Conservation (phyloP, 2,329 filamentous ascomycete species). For the Paecilomyces dactylethromorphus region DNA sequence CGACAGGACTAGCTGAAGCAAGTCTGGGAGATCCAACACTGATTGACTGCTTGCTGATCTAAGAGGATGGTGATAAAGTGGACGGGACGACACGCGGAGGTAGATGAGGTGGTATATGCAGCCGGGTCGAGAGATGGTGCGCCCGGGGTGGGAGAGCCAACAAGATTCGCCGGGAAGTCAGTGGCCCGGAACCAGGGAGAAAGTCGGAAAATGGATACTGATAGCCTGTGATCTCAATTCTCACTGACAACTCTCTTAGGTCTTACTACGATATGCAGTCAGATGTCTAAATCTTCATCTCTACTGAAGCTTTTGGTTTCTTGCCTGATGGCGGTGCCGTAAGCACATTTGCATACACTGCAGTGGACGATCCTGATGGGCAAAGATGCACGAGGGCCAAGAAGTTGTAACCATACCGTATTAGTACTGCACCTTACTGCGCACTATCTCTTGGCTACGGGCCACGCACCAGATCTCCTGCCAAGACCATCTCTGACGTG, state of each 20-base stretch:
- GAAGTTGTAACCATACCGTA: neutral
- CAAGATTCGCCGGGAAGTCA: neutral
- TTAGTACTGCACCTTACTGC: neutral
- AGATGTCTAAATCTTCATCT: neutral
- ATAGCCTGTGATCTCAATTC: neutral
- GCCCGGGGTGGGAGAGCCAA: neutral
- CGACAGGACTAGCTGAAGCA: neutral
- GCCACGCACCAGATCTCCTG: neutral
- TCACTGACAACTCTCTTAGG: neutral
- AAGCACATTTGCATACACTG: too few species aligned
- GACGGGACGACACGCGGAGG: neutral
- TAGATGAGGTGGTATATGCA: neutral
- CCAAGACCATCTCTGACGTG: neutral
- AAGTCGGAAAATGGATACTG: neutral
- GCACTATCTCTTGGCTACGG: neutral
- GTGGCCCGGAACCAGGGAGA: neutral
- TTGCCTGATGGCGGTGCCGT: too few species aligned
- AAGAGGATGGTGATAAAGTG: neutral
- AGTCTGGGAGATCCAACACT: too few species aligned
- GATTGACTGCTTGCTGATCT: too few species aligned
- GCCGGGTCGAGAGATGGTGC: neutral
- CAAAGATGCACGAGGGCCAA: neutral
- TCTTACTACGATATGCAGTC: neutral
- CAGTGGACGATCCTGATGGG: too few species aligned
- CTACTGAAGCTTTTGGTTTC: too few species aligned